Evolutionary conservation across 192 early-diverging fungal species (phyloP), one percentile per base, ranked within the genome.

Genomic region (Oehlia diaphana): DNA sequence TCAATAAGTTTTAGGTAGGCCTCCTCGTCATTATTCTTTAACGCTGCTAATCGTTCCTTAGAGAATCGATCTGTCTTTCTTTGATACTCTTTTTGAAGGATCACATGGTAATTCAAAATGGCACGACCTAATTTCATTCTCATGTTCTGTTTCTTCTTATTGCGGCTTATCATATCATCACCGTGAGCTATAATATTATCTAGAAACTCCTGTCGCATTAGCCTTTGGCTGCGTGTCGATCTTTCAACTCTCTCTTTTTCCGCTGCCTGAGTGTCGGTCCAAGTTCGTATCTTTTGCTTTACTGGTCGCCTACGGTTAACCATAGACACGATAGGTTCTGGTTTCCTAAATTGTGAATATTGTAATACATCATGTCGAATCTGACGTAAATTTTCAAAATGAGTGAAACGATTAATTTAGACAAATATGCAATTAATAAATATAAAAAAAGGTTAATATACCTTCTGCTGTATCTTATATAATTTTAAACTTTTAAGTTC

Each of bases 21-120:
- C 77, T 96, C 97, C 84, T 99, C 98, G 86, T 99, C 96, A 87
- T 98, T 95, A 62, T 92, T 95, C 87, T 95, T 96, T 80, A 99
- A 90, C 28, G 98, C 98, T 77, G 93, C 90, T 33, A 99, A 87
- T 95, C 98, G 95, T 87, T 99, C 98, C 83, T 94, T 91, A 7
- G 93, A 91, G 21, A 95, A 84, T 65, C 93, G 89, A 83, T 95
- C 93, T 44, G 88, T 86, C 71, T 95, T 92, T 86, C 94, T 94
- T 83, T 94, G 92, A 82, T 98, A 96, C 81, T 99, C 97, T 84
- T 96, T 96, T 82, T 96, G 94, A 74, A 95, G 89, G 53, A 92
- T 88, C 26, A 84, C 81, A 81, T 98, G 97, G 86, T 92, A 92
- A 39, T 92, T 87, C 63, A 92, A 69, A n/a, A 98, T 92, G 9